Evolutionary conservation across 257 asterid genomes (phyloP), one percentile per base, ranked within the genome.

Genomic region (Gentiana macrophylla): DNA sequence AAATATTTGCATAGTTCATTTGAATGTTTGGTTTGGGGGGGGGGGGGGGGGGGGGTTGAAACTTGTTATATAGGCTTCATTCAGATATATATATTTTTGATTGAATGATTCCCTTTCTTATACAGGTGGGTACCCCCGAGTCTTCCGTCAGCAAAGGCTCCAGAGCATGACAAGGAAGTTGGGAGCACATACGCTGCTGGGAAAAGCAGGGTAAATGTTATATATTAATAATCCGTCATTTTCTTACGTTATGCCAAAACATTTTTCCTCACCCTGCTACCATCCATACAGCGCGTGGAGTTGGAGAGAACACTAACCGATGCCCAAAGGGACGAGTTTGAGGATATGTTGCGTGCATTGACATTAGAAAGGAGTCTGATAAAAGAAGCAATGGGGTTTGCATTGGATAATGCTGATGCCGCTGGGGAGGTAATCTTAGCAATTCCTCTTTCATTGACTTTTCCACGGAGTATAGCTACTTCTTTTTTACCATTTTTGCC

Each of bases 331-430:
- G 95, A 89, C 77, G 95, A 86, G 60, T 89, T 86, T 84, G 97
- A 89, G 79, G 94, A 89, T 64, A 83, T 89, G 95, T 79, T 89
- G 61, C 95, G 97, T 55, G 83, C 93, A 50, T 79, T 89, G 69
- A 86, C 97, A 10, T 74, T 89, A 68, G 95, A 89, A 76, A 82
- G 97, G 79, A 70, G 83, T 77, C 90, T 71, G 55, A 81, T 89
- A 67, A 89, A 80, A 80, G 94, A 80, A 24, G 97, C 97, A 45
- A 89, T 89, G 95, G 95, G 97, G 53, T 89, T 89, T 67, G 63
- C 95, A 34, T 70, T 89, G 67, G 95, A 89, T 72, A 89, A 89
- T 70, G 97, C 95, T 68, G 99, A 89, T 75, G 97, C 97, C 67
- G 97, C 97, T n/a, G 97, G 95, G 65, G 97, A 89, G 94, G 97